Base-by-base conservation (phyloP, 2,329 filamentous ascomycete species). In the Paracoccidioides lutzii region DNA sequence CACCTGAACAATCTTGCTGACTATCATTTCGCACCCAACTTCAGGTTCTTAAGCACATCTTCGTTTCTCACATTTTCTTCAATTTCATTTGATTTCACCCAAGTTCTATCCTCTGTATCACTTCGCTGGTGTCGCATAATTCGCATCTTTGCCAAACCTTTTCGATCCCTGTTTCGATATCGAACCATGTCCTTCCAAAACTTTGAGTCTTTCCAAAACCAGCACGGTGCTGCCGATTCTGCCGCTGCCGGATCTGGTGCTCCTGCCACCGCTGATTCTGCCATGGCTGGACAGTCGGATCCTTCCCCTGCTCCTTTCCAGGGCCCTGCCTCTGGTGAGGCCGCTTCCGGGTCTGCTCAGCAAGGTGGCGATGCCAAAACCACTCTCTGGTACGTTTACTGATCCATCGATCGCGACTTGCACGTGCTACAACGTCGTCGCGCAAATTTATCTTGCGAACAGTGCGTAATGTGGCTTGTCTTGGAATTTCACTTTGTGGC, bases 181-280 rank as follows among this genome's bases (percentile, higher is more conserved):
- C 60, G 59, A 69, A 78, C 62, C 57, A 85, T 85, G 83, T 83
- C 81, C 68, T 85, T 83, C 75, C 78, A 80, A 60, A 81, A 81
- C 70, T 83, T 81, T 71, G 81, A 84, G 65, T 75, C 78, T 61
- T 83, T 81, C 70, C 80, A 79, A 66, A 78, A 79, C 68, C 81
- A 82, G 69, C 78, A 79, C 63, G 72, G 72, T 61, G 75, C 77
- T 61, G 80, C 80, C 69, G 77, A 74, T 55, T 74, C 74, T 61
- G 77, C 77, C 59, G 76, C 74, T 57, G 73, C 72, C 55, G 69
- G 72, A 58, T 66, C 73, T 59, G 73, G 72, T 58, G 67, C 71
- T 54, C 71, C 71, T 60, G 76, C 76, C 63, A 70, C 76, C 61
- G 75, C 75, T 60, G 78, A 76, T 63, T 68, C 76, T 58, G 74